Evolutionary conservation across 2,329 filamentous ascomycete species (phyloP), one percentile per base, ranked within the genome.

Genomic region (Lachnellula hyalina): DNA sequence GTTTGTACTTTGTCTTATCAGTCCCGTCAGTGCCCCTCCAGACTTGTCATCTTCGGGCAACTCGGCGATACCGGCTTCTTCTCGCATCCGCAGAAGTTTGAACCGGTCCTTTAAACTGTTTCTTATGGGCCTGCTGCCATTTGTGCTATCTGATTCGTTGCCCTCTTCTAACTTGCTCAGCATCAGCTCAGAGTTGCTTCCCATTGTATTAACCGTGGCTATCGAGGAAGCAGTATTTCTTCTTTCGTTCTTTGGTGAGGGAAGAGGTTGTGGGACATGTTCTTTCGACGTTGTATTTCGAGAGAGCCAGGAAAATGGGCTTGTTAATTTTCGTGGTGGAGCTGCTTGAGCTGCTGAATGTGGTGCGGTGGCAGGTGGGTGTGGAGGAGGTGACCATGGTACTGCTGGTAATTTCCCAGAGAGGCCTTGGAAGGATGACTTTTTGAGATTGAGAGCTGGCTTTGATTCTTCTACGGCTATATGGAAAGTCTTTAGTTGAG

Each of bases 221-320:
- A 92, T 78, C 0, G 90, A 95, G 63, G 89, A 89, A 49, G 83
- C 84, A 0, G 90, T 96, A 66, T 93, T 90, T 68, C 90, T 80
- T 63, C 86, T 75, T 41, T 73, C 73, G 28, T 62, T 66, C n/a
- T 61, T 56, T n/a, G 64, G 54, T 2, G 67, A 63, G 23, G 63
- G 56, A 60, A 57, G 58, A 17, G 86, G 79, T 5, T 81, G 79
- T 50, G 82, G 78, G 42, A 75, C 70, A 19, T 68, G 65, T 8
- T 83, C 77, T 60, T 80, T 79, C 68, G 79, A 81, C 36, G 79
- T 77, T 11, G 83, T 82, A 69, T 79, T 86, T 62, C 90, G 78
- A 34, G 89, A 90, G 40, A 95, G 79, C 85, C 89, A 93, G 40
- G 89, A 83, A 65, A 96, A 95, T n/a, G 88, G 90, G 63, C 89